Conservation (phyloP, 2,329 filamentous ascomycete genomes). For the Leptodontidium sp. region DNA sequence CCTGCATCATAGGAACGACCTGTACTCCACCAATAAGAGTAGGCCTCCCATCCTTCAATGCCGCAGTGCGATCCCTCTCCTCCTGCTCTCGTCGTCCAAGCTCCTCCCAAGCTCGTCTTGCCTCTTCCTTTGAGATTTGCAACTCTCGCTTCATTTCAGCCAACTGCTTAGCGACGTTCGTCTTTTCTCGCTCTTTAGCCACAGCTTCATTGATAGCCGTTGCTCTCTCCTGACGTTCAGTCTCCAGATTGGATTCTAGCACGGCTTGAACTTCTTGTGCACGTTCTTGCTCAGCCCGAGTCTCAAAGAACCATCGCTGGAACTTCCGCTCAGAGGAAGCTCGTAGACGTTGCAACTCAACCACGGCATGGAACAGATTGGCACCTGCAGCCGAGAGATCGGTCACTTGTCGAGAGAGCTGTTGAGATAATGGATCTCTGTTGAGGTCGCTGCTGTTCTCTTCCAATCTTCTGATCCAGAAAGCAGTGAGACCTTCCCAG, state of each 20-base stretch:
- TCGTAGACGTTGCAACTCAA: constrained; percentile 91
- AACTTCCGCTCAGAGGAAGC: constrained; percentile 98
- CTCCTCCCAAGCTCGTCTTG: constrained; percentile 95
- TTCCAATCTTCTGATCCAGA: constrained; percentile 94
- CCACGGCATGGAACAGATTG: constrained; percentile 96
- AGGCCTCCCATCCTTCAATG: constrained; percentile 86
- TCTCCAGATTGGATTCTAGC: constrained; percentile 77
- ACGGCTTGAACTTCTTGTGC: constrained; percentile 83
- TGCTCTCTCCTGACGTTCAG: constrained; percentile 74
- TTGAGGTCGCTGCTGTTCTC: constrained; percentile 88
- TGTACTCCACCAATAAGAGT: constrained; percentile 93
- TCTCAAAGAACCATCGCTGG: constrained; percentile 98
- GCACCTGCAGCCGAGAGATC: constrained; percentile 97
- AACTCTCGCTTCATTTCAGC: constrained; percentile 92
- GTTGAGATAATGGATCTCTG: constrained; percentile 82
- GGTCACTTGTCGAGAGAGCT: constrained; percentile 92
- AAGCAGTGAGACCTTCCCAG: constrained; percentile 96
- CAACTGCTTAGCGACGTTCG: constrained; percentile 78
- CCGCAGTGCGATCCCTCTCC: constrained; percentile 85
- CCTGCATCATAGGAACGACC: constrained; percentile 90
- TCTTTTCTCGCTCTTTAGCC: constrained; percentile 72
- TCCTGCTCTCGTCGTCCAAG: constrained; percentile 91
- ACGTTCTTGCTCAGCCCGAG: constrained; percentile 85
- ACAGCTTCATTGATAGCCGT: constrained; percentile 73
- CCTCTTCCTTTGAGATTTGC: constrained; percentile 94